Evolutionary conservation across 148 eudicot species (phyloP), one percentile per base, ranked within the genome.

Genomic region (Amaranthus palmeri): DNA sequence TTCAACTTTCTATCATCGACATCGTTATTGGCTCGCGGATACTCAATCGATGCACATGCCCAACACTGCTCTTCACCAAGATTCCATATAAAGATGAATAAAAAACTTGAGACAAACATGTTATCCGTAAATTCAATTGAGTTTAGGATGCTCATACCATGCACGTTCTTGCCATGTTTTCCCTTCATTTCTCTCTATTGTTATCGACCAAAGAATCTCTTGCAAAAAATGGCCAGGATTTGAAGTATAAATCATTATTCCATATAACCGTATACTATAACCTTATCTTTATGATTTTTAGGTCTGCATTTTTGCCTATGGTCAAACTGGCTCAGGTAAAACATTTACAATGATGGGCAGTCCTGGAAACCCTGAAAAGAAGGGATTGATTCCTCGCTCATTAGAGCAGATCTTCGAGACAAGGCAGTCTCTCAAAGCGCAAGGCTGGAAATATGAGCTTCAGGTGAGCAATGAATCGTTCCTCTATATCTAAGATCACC

Each of bases 261-360:
- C 3, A 42, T 45, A 53, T 62, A 14, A 3, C 36, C 17, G 17
- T 59, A n/a, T 47, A 52, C 62, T 65, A 61, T 73, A 48, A 75
- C 56, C 47, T 9, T 17, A 43, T 48, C 57, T 70, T 61, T 65
- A 0, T 42, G 36, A 18, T 48, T 63, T 72, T 63, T 76, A 91
- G 99, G 99, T 95, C 55, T 95, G 97, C 76, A 92, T 95, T 42
- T 95, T 95, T 81, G 97, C 99, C 44, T 95, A 95, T 75, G 99
- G 99, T 60, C 99, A 95, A 82, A 95, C 99, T 53, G 99, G 99
- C 68, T 95, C 99, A 7, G 99, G 99, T 54, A 95, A 91, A 80
- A 95, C 99, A 12, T 86, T 84, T 78, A 95, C 99, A 41, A 95
- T 95, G 99, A 95, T 95, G 99, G 99, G 99, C 18, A 85, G 82